Percentiles rank a stretch among this genome's conserved stretches.
Conservation (phyloP, 2,329 filamentous ascomycete genomes). For the Pseudocercospora crystallina region DNA sequence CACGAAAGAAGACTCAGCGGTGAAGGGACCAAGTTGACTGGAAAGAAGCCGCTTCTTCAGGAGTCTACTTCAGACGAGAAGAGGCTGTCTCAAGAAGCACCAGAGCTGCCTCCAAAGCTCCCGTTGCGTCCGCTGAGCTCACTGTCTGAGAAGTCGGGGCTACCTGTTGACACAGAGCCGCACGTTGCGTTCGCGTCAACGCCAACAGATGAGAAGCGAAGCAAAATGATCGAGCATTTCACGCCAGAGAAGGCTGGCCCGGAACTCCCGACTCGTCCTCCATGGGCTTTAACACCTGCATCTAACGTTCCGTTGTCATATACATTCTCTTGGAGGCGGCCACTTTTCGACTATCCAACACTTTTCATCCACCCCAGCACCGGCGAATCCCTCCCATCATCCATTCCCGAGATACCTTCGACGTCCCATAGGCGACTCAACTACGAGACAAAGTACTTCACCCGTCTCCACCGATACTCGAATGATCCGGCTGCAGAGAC, state of each 20-base stretch:
- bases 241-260: not conserved
- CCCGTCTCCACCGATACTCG: constrained; percentile 8
- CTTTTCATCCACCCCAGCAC: constrained; percentile 5
- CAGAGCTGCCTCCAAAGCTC: not conserved
- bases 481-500: not conserved
- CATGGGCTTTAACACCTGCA: not conserved
- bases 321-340: constrained; percentile 9
- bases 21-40: not conserved
- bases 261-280: not conserved
- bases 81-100: not conserved
- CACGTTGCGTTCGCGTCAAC: not conserved
- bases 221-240: constrained; percentile 6
- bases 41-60: not conserved
- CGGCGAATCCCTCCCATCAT: constrained; percentile 1
- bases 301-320: constrained; percentile 3
- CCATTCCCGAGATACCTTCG: constrained; percentile 5
- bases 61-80: not conserved
- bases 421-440: constrained; percentile 14
- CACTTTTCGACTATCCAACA: constrained; percentile 9
- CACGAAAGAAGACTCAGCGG: not conserved
- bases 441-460: constrained; percentile 14
- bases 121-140: not conserved
- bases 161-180: not conserved
- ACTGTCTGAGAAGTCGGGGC: too few species aligned
- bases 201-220: not conserved